Evolutionary conservation across 2,329 filamentous ascomycete species (phyloP), one percentile per base, ranked within the genome.

Genomic region (Nothopassalora personata): DNA sequence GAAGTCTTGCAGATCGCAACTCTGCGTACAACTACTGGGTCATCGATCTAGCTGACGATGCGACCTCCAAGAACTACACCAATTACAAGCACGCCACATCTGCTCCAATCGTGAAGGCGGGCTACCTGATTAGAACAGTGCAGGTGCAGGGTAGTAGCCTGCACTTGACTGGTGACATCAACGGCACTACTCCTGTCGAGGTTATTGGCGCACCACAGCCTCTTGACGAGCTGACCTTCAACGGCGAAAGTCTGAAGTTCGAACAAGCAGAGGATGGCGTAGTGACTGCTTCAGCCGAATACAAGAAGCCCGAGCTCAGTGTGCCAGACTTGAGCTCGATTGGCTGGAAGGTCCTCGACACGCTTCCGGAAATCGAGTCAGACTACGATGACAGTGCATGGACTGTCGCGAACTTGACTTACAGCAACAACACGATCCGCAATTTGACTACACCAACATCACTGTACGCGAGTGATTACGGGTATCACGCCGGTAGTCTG

Each of bases 391-490:
- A 94, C 71, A 81, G 81, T 3, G 72, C 73, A 5, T 94, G 90
- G 90, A 79, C 79, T 0, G 65, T 69, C 0, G 89, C 88, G 0
- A 74, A 86, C 60, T 76, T 83, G 5, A 77, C 74, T 1, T 79
- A 77, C 2, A 86, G 84, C 1, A 82, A 83, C 68, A 91, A 91
- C 71, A 83, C 81, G 0, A 75, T 78, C 18, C 72, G 74, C 6
- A 73, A 75, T 10, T 74, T 87, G 1, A 80, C 77, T 0, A 91
- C 89, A 0, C 85, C 87, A 0, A 85, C 82, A 0, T 77, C 74
- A 2, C 80, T 92, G 0, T 90, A 87, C 67, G 80, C 80, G 0
- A 83, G 83, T 15, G 89, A 92, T 72, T 92, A 92, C 67, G 88
- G 88, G 27, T 92, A 85, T 73, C 80, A 89, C 70, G 80, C 84